These are phyloP conservation scores for Austroboletus niveus DNA, from an alignment of 1,284 basidiomycete genomes.

Conservation along the genomic window DNA sequence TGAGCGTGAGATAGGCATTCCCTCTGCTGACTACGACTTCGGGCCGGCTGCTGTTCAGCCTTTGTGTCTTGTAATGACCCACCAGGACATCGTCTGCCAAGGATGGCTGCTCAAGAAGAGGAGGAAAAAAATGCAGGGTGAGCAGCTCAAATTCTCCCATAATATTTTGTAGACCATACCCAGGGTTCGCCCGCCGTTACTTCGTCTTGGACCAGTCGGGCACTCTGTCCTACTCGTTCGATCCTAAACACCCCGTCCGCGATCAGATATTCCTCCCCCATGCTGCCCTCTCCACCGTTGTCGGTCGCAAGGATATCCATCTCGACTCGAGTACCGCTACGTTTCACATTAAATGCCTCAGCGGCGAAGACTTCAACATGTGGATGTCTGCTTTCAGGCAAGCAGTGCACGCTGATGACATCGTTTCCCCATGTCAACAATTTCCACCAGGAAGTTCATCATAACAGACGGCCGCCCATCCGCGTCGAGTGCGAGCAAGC, in stretches of 20 bases:
- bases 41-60: no score
- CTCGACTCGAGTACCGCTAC: conserved; percentile 74
- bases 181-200: conserved; percentile 83
- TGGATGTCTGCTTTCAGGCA: conserved; percentile 78
- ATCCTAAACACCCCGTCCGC: conserved; percentile 65
- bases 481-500: conserved; percentile 46
- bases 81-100: conserved; percentile 45
- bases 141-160: conserved; percentile 9
- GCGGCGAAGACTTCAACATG: conserved; percentile 62
- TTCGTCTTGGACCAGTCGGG: conserved; percentile 68
- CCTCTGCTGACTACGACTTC: conserved; percentile 15
- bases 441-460: conserved; percentile 53
- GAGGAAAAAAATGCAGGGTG: conserved; percentile 82
- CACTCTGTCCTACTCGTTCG: conserved; percentile 71
- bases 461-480: conserved; percentile 41
- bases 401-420: conserved; percentile 11
- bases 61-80: neutral
- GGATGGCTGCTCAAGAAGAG: conserved; percentile 84
- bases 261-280: conserved; percentile 67
- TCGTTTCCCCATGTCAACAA: conserved; percentile 9
- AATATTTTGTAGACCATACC: conserved; percentile 6
- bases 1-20: conserved; percentile 21
- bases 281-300: conserved; percentile 71
- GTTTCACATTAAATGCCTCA: conserved; percentile 77
- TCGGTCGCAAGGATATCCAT: conserved; percentile 71